These are phyloP conservation scores for Seiridium cupressi DNA, from an alignment of 2,329 filamentous ascomycete species.

Conservation along the genomic window DNA sequence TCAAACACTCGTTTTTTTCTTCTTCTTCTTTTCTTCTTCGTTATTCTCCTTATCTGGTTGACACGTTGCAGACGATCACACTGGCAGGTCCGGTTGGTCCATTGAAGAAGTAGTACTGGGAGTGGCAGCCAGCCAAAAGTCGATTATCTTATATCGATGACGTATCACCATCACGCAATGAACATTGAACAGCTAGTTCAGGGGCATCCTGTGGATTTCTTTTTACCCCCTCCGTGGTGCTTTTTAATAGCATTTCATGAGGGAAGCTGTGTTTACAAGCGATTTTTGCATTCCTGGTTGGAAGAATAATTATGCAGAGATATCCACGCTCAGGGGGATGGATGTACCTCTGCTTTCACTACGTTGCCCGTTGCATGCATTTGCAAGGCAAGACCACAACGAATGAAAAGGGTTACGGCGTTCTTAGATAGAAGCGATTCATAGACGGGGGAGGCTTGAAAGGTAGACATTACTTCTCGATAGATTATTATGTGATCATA, in stretches of 20 bases:
- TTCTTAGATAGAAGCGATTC: background rate
- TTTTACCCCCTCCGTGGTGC: too few species aligned
- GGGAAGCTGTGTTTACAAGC: background rate
- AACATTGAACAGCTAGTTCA: too few species aligned
- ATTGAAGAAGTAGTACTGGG: background rate
- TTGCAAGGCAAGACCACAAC: background rate
- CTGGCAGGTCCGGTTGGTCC: background rate
- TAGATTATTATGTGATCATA: background rate
- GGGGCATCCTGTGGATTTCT: too few species aligned
- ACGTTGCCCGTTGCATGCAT: background rate
- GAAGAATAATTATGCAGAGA: background rate
- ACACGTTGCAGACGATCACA: background rate
- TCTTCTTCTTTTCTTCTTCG: too few species aligned
- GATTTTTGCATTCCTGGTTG: background rate
- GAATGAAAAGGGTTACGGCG: background rate
- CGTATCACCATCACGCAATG: background rate
- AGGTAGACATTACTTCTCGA: background rate
- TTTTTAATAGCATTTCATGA: too few species aligned
- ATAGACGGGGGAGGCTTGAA: background rate
- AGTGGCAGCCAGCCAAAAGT: background rate
- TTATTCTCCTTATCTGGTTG: background rate
- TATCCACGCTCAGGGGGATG: background rate
- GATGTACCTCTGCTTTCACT: background rate
- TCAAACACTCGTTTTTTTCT: background rate
- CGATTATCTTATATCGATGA: background rate